Percentiles rank a stretch among this genome's conserved stretches.
phyloP scores from a whole-genome alignment of 2,329 filamentous ascomycete species.

The Aspergillus amoenus region DNA sequence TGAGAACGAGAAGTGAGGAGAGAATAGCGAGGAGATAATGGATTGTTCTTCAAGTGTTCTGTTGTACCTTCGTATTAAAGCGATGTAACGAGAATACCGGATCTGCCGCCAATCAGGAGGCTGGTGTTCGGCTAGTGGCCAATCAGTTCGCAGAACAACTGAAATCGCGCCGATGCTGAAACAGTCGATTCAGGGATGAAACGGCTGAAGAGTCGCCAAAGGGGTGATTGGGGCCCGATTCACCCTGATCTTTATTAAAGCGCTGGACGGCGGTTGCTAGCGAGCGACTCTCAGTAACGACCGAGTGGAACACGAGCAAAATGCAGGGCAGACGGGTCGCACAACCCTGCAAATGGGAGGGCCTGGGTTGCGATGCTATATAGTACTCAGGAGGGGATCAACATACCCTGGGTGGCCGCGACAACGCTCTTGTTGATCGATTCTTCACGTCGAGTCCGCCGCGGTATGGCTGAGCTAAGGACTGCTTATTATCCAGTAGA shows the following conservation, averaged over 20 bases:
- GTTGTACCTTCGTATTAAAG: not conserved
- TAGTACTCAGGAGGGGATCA: constrained; percentile 4
- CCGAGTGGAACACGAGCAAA: constrained; percentile 1
- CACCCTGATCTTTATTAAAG: constrained; percentile 4
- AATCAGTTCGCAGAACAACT: not conserved
- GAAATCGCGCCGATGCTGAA: constrained; percentile 6
- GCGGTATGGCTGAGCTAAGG: not conserved
- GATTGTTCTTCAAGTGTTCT: constrained; percentile 1
- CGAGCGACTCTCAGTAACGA: not conserved
- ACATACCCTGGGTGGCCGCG: constrained; percentile 6
- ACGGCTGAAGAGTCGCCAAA: constrained; percentile 1
- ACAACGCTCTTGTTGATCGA: constrained; percentile 1
- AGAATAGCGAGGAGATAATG: constrained; percentile 7
- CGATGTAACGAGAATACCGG: constrained; percentile 3
- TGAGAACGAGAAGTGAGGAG: not conserved
- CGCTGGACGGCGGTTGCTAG: not conserved
- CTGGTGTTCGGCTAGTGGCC: not conserved
- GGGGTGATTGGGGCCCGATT: constrained; percentile 6
- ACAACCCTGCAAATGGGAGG: not conserved
- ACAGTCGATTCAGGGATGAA: constrained; percentile 11
- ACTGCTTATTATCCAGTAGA: not conserved
- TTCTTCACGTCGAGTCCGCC: not conserved
- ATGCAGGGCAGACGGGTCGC: not conserved
- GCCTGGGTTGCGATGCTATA: not conserved
- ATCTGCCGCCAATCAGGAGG: constrained; percentile 8